Evolutionary conservation across 176 grass and related monocot genomes (phyloP), one percentile per base, ranked within the genome.

Genomic region (Oryza meyeriana): DNA sequence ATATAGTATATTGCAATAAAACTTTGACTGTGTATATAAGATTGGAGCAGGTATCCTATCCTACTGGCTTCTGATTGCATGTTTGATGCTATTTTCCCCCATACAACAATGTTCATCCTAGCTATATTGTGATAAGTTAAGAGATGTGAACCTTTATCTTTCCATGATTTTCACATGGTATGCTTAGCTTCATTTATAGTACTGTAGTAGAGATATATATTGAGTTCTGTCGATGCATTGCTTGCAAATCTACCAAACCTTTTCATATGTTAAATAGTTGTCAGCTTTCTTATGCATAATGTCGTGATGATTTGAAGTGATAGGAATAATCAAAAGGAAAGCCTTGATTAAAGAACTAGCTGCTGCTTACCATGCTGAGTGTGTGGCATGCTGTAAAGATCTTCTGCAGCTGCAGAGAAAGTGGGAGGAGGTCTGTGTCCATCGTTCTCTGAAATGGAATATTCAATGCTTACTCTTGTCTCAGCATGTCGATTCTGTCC

Each of bases 321-420:
- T 94, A 39, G 92, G 92, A 16, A 88, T 98, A 83, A 94, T 98
- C 71, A 93, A 91, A 92, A 94, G 92, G 84, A 94, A 83, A 81
- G 90, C 90, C 12, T 83, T 93, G 75, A 98, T 98, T 74, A 93
- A 98, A 79, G 90, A 98, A 85, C 87, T 98, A 20, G 90, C 90
- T 79, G 69, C 86, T 72, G 86, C 92, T 6, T 94, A 93, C 81
- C 90, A 90, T 52, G 47, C 78, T 25, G 81, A 98, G 47, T 94
- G 94, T 68, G 71, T 88, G 32, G 25, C 88, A 66, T 83, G 44
- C 55, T 93, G 88, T 80, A 81, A 89, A 85, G 91, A 91, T 71
- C 94, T 97, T 71, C 78, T 91, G 48, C 88, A 85, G 78, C 90
- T 93, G 85, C 90, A 97, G 79, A 89, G 64, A 85, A 91, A 87